Percentiles rank a stretch among this genome's conserved stretches.
Evolutionary conservation across 495 filamentous ascomycete genomes (phyloP).

Genomic region (Bombardia bombarda): DNA sequence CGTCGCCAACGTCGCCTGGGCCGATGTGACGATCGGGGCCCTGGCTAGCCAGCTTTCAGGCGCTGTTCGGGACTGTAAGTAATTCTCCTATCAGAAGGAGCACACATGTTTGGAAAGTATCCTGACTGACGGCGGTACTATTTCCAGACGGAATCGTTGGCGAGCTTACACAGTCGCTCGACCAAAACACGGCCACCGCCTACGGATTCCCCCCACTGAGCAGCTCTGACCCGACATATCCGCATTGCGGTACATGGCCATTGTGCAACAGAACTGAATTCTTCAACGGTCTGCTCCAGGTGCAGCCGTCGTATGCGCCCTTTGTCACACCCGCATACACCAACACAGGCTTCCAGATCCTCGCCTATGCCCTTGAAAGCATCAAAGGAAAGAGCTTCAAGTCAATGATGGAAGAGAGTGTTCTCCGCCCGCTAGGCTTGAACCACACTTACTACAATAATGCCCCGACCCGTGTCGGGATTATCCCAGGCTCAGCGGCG

Average conservation of each 20-base stretch:
- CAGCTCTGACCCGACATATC: conserved; percentile 30
- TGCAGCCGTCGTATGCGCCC: conserved; percentile 41
- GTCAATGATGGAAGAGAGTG: conserved; percentile 31
- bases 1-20: conserved; percentile 41
- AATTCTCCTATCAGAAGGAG: not conserved
- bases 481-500: conserved; percentile 22
- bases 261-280: conserved; percentile 36
- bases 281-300: conserved; percentile 40
- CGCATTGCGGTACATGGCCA: conserved; percentile 29
- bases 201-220: conserved; percentile 37
- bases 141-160: conserved; percentile 33
- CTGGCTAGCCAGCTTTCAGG: conserved; percentile 48
- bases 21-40: conserved; percentile 44
- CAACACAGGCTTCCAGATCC: conserved; percentile 46
- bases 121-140: conserved; percentile 5
- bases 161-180: conserved; percentile 32
- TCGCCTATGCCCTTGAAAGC: conserved; percentile 46
- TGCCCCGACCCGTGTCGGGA: conserved; percentile 18
- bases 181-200: conserved; percentile 18
- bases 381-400: conserved; percentile 41
- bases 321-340: conserved; percentile 47
- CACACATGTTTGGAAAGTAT: not conserved
- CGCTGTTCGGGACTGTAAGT: conserved; percentile 38
- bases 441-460: conserved; percentile 31
- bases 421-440: conserved; percentile 41